Conservation (phyloP, 192 early-diverging fungal genomes). For the Coemansia sp. region DNA sequence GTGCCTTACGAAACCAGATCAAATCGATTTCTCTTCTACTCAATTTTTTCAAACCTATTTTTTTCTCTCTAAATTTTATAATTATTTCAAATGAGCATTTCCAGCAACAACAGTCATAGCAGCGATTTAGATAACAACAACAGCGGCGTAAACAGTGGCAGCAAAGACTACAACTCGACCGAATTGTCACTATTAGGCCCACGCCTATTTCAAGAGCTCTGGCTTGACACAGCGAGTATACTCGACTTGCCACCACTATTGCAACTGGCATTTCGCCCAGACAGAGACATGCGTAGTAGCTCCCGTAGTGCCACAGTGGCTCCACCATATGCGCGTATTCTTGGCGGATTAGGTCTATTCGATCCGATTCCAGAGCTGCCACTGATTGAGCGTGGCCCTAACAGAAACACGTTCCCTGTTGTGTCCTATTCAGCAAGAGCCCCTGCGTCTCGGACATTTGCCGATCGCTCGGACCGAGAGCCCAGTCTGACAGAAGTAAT, state of each 20-base stretch:
- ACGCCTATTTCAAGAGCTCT: neutral
- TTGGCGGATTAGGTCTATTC: conserved; percentile 40
- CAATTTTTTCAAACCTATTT: neutral
- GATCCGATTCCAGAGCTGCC: conserved; percentile 31
- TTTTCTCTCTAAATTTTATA: neutral
- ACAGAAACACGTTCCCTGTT: conserved; percentile 29
- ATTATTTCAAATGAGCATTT: neutral
- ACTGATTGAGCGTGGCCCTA: neutral
- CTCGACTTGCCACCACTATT: neutral
- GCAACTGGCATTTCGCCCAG: neutral
- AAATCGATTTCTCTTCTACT: neutral
- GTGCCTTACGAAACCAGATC: neutral
- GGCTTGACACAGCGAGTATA: neutral
- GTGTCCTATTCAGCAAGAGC: conserved; percentile 20
- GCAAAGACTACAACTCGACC: neutral
- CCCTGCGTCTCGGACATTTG: neutral
- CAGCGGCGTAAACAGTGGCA: no score
- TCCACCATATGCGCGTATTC: conserved; percentile 44
- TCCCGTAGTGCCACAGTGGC: neutral
- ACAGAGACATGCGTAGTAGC: neutral
- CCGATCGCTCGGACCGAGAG: neutral
- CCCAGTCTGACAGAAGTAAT: conserved; percentile 3
- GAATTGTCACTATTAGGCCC: neutral
- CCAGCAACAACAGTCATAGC: conserved; percentile 2
- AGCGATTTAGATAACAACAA: neutral